Percentiles rank a stretch among this genome's conserved stretches.
These are phyloP conservation scores for Neonectria sp. DNA, from an alignment of 2,329 filamentous ascomycete species.

Conservation along the genomic window DNA sequence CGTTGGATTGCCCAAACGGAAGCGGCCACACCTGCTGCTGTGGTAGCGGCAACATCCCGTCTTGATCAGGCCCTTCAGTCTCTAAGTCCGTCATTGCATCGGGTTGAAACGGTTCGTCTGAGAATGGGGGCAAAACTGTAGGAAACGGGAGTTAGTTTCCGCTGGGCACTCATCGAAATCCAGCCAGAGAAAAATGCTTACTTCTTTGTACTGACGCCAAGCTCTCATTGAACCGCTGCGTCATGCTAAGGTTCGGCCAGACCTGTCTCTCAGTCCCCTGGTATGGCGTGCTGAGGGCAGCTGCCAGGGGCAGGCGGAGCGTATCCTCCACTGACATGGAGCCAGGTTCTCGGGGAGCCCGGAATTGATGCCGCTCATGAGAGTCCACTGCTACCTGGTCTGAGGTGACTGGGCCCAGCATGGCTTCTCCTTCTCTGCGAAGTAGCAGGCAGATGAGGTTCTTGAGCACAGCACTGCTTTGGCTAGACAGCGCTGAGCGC, in stretches of 20 bases:
- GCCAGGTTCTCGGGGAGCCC: background rate
- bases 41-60: background rate
- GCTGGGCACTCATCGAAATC: background rate
- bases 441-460: conserved; percentile 10
- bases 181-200: background rate
- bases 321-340: background rate
- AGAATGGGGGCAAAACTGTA: conserved; percentile 2
- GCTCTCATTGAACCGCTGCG: conserved; percentile 11
- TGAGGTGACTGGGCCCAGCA: conserved; percentile 8
- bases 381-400: background rate
- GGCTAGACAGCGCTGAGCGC: conserved; percentile 11
- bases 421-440: conserved; percentile 13
- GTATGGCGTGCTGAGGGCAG: background rate
- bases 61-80: background rate
- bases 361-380: background rate
- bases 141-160: background rate
- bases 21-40: background rate
- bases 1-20: conserved; percentile 1
- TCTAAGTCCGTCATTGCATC: background rate
- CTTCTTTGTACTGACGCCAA: conserved; percentile 14
- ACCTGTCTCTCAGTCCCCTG: background rate
- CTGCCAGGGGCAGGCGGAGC: background rate
- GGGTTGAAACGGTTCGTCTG: background rate
- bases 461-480: conserved; percentile 18
- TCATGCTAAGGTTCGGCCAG: background rate